Base-by-base conservation (phyloP, 2,329 filamentous ascomycete species). In the Colletotrichum sp. region DNA sequence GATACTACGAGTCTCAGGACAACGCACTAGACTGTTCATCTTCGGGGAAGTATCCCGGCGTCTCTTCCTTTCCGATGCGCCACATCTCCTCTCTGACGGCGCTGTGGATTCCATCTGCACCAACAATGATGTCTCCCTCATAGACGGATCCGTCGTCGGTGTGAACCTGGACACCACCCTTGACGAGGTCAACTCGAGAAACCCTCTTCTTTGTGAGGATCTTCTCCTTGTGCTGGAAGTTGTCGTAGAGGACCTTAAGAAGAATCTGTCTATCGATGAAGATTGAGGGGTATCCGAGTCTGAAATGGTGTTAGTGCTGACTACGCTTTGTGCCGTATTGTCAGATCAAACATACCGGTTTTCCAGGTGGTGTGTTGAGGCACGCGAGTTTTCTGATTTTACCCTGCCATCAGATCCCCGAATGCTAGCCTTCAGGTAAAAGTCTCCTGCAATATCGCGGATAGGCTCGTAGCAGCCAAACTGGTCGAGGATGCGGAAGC, bases 401-500 rank as follows among this genome's bases (percentile, higher is more conserved):
- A 81, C 67, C 34, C 79, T 72, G 13, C 77, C 79, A 11, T 70
- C 48, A 22, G 68, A 28, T 9, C 61, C 39, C 0, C 63, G 34
- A 36, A 77, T 48, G 12, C n/a, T 67, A 6, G 72, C n/a, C 8
- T 59, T 36, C 13, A 60, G 60, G 48, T 72, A 65, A 3, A 39
- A 72, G 22, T 81, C 74, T 8, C 74, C 77, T 2, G 80, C 30
- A 25, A 80, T 72, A 8, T 79, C 71, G 2, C 79, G 76, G 9
- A 85, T 75, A 3, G 78, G 36, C 34, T 84, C 79, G 44, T 82
- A 83, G 22, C 81, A 79, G 3, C 78, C 79, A 0, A 91, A 78
- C 78, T 91, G 90, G 65, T 90, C 88, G 0, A 90, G 79, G 13
- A 91, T 87, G 2, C 86, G 82, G 6, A 80, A 72, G 1, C 86